phyloP scores from a whole-genome alignment of 345 rosid genomes.

The Eucalyptus marginata region DNA sequence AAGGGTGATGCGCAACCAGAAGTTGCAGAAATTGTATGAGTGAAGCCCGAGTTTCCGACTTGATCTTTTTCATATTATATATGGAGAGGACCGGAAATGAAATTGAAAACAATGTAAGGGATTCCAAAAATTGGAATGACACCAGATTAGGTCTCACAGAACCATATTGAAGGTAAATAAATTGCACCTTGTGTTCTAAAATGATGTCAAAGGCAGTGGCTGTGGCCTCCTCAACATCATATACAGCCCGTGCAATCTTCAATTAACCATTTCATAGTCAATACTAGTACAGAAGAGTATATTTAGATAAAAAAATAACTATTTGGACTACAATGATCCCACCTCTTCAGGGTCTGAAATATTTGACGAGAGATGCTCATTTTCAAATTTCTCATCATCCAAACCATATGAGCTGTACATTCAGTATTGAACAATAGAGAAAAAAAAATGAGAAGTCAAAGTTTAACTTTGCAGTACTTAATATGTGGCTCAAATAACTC shows the following conservation, averaged over 20 bases:
- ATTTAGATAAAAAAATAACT: neutral
- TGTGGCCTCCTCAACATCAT: constrained; percentile 94
- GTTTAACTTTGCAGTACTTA: neutral
- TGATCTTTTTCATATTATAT: constrained; percentile 50
- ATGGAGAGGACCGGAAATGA: constrained; percentile 56
- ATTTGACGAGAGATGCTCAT: constrained; percentile 57
- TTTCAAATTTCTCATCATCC: constrained; percentile 75
- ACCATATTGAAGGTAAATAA: neutral
- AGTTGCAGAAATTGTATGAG: constrained; percentile 79
- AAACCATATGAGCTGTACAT: constrained; percentile 61
- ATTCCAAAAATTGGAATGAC: neutral
- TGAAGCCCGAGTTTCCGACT: constrained; percentile 61
- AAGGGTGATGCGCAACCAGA: constrained; percentile 91
- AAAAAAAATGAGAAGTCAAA: neutral
- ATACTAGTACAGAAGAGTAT: neutral
- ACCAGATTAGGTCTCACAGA: neutral
- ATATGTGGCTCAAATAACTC: neutral
- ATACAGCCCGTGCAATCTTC: constrained; percentile 78
- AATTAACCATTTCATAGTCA: neutral
- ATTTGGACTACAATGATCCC: neutral
- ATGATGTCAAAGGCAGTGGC: constrained; percentile 71
- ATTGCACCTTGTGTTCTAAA: constrained; percentile 52
- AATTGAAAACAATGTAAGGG: constrained; percentile 55
- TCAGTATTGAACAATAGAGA: neutral
- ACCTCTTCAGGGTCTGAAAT: constrained; percentile 80